phyloP scores from a whole-genome alignment of 2,329 filamentous ascomycete species.

The Dryadomyces quercus-mongolicae region DNA sequence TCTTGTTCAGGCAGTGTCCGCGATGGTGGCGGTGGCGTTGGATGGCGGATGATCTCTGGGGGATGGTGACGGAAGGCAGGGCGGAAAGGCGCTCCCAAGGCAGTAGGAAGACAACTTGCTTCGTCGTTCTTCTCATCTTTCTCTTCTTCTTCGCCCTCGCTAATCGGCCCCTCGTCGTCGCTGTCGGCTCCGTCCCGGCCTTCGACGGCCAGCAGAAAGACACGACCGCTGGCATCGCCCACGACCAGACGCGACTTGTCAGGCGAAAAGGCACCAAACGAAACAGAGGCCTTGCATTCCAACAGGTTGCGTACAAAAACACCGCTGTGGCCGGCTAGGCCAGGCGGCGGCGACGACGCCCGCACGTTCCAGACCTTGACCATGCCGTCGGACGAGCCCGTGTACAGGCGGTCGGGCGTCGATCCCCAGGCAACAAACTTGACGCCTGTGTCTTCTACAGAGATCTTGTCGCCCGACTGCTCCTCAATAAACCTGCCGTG shows the following conservation, averaged over 20 bases:
- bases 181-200: constrained; percentile 22
- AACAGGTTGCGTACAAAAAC: constrained; percentile 39
- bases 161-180: constrained; percentile 10
- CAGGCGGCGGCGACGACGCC: constrained; percentile 14
- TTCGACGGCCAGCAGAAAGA: constrained; percentile 40
- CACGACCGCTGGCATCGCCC: constrained; percentile 48
- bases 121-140: background rate
- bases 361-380: constrained; percentile 53
- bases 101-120: too few species aligned
- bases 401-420: constrained; percentile 46
- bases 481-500: constrained; percentile 34
- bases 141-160: constrained; percentile 1
- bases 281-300: constrained; percentile 42
- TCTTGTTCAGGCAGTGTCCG: background rate
- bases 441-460: constrained; percentile 44
- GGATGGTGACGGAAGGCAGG: constrained; percentile 28
- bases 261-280: constrained; percentile 45
- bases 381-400: constrained; percentile 49
- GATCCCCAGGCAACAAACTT: constrained; percentile 53
- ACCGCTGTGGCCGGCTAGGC: constrained; percentile 14
- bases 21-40: constrained; percentile 31
- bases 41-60: constrained; percentile 34
- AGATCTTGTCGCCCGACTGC: constrained; percentile 9
- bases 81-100: too few species aligned
- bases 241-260: constrained; percentile 42